Percentiles rank a stretch among this genome's conserved stretches.
These are phyloP conservation scores for Saturnispora mendoncae DNA, from an alignment of 805 yeast genomes.

Conservation along the genomic window DNA sequence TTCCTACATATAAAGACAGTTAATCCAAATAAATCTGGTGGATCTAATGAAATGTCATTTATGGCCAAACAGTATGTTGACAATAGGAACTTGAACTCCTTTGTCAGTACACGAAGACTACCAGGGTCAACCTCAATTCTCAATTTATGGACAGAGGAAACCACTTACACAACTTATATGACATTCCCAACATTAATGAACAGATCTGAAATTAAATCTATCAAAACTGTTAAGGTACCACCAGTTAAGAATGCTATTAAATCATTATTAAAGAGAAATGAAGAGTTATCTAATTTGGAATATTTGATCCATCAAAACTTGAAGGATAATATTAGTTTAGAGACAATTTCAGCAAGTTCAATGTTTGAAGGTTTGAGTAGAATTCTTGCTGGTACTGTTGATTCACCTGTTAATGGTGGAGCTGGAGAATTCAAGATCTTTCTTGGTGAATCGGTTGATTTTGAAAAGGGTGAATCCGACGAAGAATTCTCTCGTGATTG, in stretches of 20 bases:
- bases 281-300: conserved; percentile 64
- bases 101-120: conserved; percentile 59
- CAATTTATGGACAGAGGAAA: conserved; percentile 85
- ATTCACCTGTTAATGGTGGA: conserved; percentile 90
- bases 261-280: conserved; percentile 55
- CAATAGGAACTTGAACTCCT: conserved; percentile 61
- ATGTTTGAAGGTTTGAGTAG: conserved; percentile 59
- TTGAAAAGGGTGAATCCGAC: conserved; percentile 17
- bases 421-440: conserved; percentile 74
- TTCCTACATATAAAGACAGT: conserved; percentile 65
- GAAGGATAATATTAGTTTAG: conserved; percentile 29
- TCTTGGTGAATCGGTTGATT: conserved; percentile 26
- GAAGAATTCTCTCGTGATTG: conserved; percentile 21
- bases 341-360: conserved; percentile 25
- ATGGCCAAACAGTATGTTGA: conserved; percentile 69
- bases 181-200: conserved; percentile 86
- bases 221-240: conserved; percentile 49
- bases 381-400: conserved; percentile 75
- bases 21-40: conserved; percentile 48
- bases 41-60: conserved; percentile 37
- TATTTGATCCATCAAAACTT: conserved; percentile 39
- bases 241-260: conserved; percentile 79
- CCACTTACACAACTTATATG: conserved; percentile 62
- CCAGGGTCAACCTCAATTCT: conserved; percentile 65
- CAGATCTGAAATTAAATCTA: conserved; percentile 57